phyloP scores from a whole-genome alignment of 257 asterid species.

The Rehmannia glutinosa region DNA sequence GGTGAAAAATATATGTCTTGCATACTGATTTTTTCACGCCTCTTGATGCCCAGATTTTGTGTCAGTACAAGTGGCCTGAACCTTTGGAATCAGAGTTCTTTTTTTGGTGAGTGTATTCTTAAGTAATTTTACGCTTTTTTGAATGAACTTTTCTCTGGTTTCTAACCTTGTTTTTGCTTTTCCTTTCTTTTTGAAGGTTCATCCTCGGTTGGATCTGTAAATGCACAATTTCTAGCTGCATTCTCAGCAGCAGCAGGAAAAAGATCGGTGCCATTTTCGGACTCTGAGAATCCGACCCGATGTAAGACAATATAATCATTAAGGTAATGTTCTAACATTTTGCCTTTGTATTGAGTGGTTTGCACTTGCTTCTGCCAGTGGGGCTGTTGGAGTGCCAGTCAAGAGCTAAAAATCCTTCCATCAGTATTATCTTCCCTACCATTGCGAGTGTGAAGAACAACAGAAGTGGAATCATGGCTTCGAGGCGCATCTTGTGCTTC shows the following conservation, averaged over 20 bases:
- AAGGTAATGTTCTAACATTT: conserved; percentile 5
- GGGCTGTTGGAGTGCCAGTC: conserved; percentile 95
- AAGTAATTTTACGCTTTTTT: conserved; percentile 6
- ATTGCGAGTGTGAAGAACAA: conserved; percentile 77
- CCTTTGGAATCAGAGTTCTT: conserved; percentile 69
- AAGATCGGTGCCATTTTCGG: conserved; percentile 50
- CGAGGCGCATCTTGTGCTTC: conserved; percentile 71
- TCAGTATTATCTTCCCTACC: conserved; percentile 66
- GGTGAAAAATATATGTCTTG: conserved; percentile 4
- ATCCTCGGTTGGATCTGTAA: conserved; percentile 76
- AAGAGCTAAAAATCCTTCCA: conserved; percentile 77
- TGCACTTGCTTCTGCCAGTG: conserved; percentile 51
- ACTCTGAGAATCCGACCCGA: conserved; percentile 95
- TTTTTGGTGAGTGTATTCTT: conserved; percentile 51
- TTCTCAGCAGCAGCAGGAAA: conserved; percentile 94
- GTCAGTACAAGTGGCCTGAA: conserved; percentile 88
- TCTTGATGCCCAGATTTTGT: conserved; percentile 53
- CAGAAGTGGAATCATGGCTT: conserved; percentile 56
- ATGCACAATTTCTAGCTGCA: conserved; percentile 82
- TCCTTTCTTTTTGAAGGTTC: conserved; percentile 44
- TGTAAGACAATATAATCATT: conserved; percentile 38
- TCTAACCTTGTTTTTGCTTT: conserved; percentile 7
- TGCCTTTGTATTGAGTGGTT: conserved; percentile 18
- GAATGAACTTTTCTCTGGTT: background rate
- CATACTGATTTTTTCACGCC: conserved; percentile 20